Evolutionary conservation across 257 asterid genomes (phyloP).

Genomic region (Voacanga thouarsii): DNA sequence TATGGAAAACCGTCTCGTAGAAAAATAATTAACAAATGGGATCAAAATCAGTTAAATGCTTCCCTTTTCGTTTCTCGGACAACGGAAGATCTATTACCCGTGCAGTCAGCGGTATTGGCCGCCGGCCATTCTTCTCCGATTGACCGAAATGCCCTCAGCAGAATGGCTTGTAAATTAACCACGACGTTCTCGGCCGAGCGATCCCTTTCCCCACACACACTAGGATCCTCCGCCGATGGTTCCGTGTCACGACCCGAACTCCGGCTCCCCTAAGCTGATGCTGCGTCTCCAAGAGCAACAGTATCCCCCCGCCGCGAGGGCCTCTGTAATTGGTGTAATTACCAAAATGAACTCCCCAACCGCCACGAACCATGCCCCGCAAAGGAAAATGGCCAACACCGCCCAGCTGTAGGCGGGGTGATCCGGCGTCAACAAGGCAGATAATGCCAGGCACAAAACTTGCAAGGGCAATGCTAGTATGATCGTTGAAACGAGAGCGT

Average conservation of each 20-base stretch:
- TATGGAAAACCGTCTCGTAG: neutral
- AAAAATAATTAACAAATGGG: neutral
- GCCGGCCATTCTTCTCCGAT: neutral
- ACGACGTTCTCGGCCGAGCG: neutral
- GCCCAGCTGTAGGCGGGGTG: conserved; percentile 31
- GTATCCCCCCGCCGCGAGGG: conserved; percentile 46
- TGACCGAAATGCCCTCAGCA: conserved; percentile 2
- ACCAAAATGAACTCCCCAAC: conserved; percentile 61
- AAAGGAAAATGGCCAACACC: conserved; percentile 43
- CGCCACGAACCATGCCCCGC: conserved; percentile 42
- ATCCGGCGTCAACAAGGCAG: conserved; percentile 55
- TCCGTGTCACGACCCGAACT: neutral
- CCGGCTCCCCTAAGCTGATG: conserved; percentile 15
- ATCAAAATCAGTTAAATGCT: neutral
- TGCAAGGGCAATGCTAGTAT: conserved; percentile 63
- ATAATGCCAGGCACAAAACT: conserved; percentile 43
- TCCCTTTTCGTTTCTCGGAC: neutral
- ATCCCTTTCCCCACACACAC: conserved; percentile 4
- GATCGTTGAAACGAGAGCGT: conserved; percentile 45
- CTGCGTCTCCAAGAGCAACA: conserved; percentile 13
- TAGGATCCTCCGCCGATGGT: neutral
- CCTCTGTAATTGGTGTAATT: conserved; percentile 58
- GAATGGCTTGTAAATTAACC: neutral
- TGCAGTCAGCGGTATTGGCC: too few relatives aligned
- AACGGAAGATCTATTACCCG: neutral